Conservation (phyloP, 2,329 filamentous ascomycete genomes). For the Drechslerella coelobrocha region DNA sequence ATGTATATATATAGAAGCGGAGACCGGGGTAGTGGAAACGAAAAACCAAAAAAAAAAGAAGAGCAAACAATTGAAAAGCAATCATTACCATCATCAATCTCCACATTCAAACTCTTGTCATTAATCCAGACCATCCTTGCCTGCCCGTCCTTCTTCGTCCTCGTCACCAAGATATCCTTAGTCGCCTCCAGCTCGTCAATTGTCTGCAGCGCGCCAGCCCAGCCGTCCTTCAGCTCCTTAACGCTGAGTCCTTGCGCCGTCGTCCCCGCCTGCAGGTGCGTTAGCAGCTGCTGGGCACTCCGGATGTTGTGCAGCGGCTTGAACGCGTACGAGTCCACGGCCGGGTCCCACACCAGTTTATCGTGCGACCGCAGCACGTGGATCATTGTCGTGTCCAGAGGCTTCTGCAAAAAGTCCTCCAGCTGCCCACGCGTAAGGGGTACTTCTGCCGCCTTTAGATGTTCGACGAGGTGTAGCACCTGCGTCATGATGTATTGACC, state of each 20-base stretch:
- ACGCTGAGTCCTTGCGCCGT: conserved; percentile 82
- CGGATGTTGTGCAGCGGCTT: conserved; percentile 83
- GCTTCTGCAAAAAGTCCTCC: conserved; percentile 76
- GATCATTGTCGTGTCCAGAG: conserved; percentile 78
- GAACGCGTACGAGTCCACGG: conserved; percentile 78
- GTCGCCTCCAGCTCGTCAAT: conserved; percentile 79
- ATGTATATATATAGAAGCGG: too few relatives aligned
- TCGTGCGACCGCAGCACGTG: conserved; percentile 68
- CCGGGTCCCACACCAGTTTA: conserved; percentile 68
- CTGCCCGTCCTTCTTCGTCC: conserved; percentile 90
- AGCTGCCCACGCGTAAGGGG: conserved; percentile 61
- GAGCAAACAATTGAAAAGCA: not conserved
- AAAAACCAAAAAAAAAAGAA: conserved; percentile 7
- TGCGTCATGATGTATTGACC: conserved; percentile 84
- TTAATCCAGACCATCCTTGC: conserved; percentile 88
- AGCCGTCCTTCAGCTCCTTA: conserved; percentile 93
- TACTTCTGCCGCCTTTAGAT: conserved; percentile 74
- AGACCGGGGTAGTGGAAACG: too few relatives aligned
- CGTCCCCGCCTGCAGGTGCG: conserved; percentile 78
- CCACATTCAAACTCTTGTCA: conserved; percentile 76
- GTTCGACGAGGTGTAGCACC: conserved; percentile 83
- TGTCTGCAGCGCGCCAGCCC: conserved; percentile 80
- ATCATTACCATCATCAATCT: conserved; percentile 66
- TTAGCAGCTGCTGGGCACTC: conserved; percentile 76
- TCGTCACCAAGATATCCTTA: conserved; percentile 81